These are phyloP conservation scores for Dictyophora rubrovolvata DNA, from an alignment of 768 basidiomycete genomes.

Conservation along the genomic window DNA sequence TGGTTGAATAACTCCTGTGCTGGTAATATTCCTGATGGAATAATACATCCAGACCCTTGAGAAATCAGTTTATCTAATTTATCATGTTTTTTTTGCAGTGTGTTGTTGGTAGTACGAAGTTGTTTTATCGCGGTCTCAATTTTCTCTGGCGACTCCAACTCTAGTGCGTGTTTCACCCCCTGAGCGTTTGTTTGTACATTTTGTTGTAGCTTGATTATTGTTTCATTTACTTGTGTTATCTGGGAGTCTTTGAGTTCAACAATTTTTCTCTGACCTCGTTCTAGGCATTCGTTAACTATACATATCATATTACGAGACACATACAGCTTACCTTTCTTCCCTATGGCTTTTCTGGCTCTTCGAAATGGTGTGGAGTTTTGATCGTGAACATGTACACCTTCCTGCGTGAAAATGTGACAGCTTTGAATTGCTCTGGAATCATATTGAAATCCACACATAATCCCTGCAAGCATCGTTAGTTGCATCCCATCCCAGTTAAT, in stretches of 20 bases:
- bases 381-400: neutral
- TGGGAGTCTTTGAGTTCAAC: neutral
- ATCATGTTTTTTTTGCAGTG: neutral
- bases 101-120: neutral
- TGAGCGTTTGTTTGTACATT: neutral
- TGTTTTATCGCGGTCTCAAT: neutral
- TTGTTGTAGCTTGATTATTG: neutral
- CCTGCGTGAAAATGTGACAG: neutral
- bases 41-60: neutral
- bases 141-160: neutral
- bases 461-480: constrained; percentile 18
- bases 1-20: neutral
- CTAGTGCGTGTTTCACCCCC: neutral
- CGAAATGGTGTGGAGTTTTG: neutral
- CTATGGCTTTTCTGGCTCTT: neutral
- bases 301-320: too few species aligned
- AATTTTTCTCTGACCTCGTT: neutral
- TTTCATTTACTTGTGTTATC: neutral
- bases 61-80: neutral
- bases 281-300: too few species aligned
- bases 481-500: constrained; percentile 18
- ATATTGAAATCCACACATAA: constrained; percentile 15
- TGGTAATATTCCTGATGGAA: neutral
- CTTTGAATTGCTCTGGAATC: neutral
- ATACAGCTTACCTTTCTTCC: neutral